Evolutionary conservation across 2,329 filamentous ascomycete species (phyloP), one percentile per base, ranked within the genome.

Genomic region (Penicillium sp.): DNA sequence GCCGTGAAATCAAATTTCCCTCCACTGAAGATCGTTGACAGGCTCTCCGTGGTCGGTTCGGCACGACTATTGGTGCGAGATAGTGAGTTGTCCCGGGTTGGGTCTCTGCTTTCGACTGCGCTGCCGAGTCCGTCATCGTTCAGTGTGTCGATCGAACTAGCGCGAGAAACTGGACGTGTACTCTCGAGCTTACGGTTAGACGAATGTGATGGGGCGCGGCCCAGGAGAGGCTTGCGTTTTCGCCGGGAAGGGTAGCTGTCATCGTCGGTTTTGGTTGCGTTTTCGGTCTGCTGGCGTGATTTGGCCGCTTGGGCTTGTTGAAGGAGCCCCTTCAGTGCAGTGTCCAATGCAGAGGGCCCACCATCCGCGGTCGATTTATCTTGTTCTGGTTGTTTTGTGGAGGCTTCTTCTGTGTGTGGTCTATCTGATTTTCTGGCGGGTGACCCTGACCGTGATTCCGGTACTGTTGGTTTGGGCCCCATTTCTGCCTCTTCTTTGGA

Each of bases 111-210:
- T 15, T 74, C 71, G 17, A 72, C 54, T 21, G 65, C 64, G 30
- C 67, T 71, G 29, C 72, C 69, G 30, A 70, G 69, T 8, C 73
- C 72, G 41, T 75, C 72, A 52, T 75, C 69, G 53, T 79, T 78
- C 8, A 79, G 64, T 20, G 76, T 78, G 52, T 79, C 77, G 49
- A 79, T 72, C n/a, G 76, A 79, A 61, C 75, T 78, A 23, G 77
- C 77, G 29, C 77, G 74, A 4, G 76, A 78, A 34, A 67, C 59
- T 17, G 60, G 51, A 3, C 58, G 51, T 18, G 54, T 46, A 26
- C 32, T 56, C 6, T 67, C 64, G 7, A 53, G 48, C 8, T 63
- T 60, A 20, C 63, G 61, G 10, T 55, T 46, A 30, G 74, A 76
- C 15, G 69, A 62, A 43, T 71, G 68, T 6, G 75, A 77, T 36